Conservation (phyloP, 129 eudicot genomes). For the Escallonia rubra region DNA sequence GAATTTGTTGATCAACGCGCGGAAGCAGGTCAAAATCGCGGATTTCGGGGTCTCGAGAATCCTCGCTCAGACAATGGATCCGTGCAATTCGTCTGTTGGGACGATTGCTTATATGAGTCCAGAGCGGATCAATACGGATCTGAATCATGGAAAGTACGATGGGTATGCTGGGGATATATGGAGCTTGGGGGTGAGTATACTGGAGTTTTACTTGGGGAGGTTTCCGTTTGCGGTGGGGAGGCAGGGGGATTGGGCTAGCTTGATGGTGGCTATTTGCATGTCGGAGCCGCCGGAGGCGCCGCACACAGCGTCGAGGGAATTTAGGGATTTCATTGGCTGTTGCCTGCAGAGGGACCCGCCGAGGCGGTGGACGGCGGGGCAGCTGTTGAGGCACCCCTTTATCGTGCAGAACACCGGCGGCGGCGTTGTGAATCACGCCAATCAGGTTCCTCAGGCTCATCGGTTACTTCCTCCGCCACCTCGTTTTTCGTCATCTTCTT, state of each 20-base stretch:
- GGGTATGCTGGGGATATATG: conserved; percentile 83
- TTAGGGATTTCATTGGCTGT: conserved; percentile 50
- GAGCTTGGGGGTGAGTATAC: conserved; percentile 79
- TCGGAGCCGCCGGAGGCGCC: conserved; percentile 74
- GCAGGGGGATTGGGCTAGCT: conserved; percentile 86
- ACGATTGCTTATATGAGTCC: conserved; percentile 92
- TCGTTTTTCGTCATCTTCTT: conserved; percentile 23
- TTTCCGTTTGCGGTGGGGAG: conserved; percentile 71
- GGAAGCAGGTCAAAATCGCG: conserved; percentile 53
- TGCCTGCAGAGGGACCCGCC: conserved; percentile 72
- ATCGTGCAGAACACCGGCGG: conserved; percentile 10
- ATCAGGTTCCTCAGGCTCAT: not conserved
- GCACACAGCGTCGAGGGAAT: conserved; percentile 52
- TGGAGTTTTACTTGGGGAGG: conserved; percentile 64
- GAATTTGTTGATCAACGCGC: conserved; percentile 48
- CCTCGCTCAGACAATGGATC: conserved; percentile 73
- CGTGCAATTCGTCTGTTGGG: conserved; percentile 67
- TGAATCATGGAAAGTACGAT: conserved; percentile 61
- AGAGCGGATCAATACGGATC: conserved; percentile 68
- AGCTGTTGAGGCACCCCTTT: conserved; percentile 39
- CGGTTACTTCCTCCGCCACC: conserved; percentile 33
- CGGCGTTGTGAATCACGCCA: not conserved
- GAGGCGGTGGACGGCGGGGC: conserved; percentile 59
- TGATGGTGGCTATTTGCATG: conserved; percentile 79
- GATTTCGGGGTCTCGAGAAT: conserved; percentile 67